phyloP scores from a whole-genome alignment of 2,329 filamentous ascomycete species.

The Paradendryphiella salina region DNA sequence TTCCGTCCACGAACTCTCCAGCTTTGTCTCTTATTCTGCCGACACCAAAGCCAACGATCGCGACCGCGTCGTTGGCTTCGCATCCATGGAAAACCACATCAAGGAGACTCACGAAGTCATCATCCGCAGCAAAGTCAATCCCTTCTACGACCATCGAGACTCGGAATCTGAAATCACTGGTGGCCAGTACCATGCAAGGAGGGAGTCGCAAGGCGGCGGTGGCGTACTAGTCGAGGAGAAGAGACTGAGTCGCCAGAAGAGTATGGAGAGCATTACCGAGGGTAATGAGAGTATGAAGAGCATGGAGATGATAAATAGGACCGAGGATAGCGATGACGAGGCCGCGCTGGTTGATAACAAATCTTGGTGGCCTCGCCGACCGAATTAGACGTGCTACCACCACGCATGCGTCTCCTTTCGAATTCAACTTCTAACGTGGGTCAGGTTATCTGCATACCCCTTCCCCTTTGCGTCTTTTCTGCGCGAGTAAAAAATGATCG shows the following conservation, averaged over 20 bases:
- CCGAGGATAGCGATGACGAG: slow-evolving; percentile 31
- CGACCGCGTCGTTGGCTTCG: slow-evolving; percentile 25
- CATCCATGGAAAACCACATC: slow-evolving; percentile 35
- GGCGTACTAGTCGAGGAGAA: slow-evolving; percentile 16
- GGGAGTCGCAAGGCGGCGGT: slow-evolving; percentile 6
- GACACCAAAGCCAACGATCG: slow-evolving; percentile 13
- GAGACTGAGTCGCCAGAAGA: slow-evolving; percentile 18
- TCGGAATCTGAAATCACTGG: slow-evolving; percentile 19
- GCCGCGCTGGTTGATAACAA: slow-evolving; percentile 24
- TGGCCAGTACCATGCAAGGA: neutral
- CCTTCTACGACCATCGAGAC: slow-evolving; percentile 14
- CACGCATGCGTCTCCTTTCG: neutral
- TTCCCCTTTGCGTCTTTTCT: too few relatives aligned
- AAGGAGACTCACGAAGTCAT: slow-evolving; percentile 38
- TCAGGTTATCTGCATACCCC: too few relatives aligned
- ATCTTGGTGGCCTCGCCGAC: slow-evolving; percentile 6
- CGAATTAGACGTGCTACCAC: neutral
- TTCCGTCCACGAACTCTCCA: slow-evolving; percentile 34
- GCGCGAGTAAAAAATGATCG: too few relatives aligned
- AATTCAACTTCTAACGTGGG: too few relatives aligned
- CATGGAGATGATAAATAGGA: slow-evolving; percentile 16
- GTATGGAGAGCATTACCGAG: slow-evolving; percentile 30
- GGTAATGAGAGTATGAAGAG: slow-evolving; percentile 31
- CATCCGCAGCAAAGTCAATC: slow-evolving; percentile 31
- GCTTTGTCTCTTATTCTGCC: slow-evolving; percentile 25